phyloP scores from a whole-genome alignment of 192 early-diverging fungal genomes.

The Umbelopsis ramanniana region DNA sequence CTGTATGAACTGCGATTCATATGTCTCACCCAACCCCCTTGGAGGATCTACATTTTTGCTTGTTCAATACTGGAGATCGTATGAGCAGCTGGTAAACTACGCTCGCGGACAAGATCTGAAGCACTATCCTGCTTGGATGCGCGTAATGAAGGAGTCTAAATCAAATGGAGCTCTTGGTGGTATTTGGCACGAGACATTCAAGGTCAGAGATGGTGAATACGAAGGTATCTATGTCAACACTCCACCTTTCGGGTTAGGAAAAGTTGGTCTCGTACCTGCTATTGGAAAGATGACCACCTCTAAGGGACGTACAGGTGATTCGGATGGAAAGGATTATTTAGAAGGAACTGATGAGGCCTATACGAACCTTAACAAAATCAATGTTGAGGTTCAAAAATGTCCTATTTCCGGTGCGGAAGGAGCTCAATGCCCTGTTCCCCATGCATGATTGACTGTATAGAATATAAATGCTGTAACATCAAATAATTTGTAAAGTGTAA shows the following conservation, averaged over 20 bases:
- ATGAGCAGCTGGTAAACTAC: not conserved
- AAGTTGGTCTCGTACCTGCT: not conserved
- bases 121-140: slow-evolving; percentile 19
- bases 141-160: not conserved
- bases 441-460: not conserved
- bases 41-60: not conserved
- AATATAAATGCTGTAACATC: not conserved
- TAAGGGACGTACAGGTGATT: not conserved
- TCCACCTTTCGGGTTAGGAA: slow-evolving; percentile 1
- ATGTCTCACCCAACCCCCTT: not conserved
- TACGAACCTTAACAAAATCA: not conserved
- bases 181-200: slow-evolving; percentile 13
- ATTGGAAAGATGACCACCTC: not conserved
- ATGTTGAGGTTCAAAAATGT: not conserved
- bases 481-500: no score
- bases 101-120: not conserved
- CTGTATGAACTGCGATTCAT: not conserved
- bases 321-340: not conserved
- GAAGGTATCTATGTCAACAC: slow-evolving; percentile 15
- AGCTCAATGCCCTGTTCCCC: not conserved
- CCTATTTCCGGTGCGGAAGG: slow-evolving; percentile 1
- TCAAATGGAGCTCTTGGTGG: not conserved
- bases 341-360: not conserved
- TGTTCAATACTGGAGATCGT: slow-evolving; percentile 18
- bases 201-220: slow-evolving; percentile 2